These are phyloP conservation scores for Saitozyma sp. DNA, from an alignment of 768 basidiomycete genomes.

Conservation along the genomic window DNA sequence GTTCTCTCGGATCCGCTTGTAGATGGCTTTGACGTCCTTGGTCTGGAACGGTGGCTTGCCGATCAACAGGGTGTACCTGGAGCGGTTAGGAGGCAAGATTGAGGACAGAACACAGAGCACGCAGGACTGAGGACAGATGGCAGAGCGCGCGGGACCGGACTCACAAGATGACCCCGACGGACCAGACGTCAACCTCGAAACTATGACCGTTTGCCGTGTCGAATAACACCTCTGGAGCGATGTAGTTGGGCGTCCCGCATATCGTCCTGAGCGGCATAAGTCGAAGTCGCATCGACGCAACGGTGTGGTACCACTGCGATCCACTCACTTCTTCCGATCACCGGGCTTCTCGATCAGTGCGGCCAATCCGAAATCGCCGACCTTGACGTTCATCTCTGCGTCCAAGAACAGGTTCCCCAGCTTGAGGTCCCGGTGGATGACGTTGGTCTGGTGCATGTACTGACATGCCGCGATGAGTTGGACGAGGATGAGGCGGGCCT, in stretches of 20 bases:
- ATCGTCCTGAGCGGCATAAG: conserved; percentile 65
- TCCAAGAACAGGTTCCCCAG: conserved; percentile 94
- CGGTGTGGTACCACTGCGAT: background rate
- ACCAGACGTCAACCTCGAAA: conserved; percentile 99
- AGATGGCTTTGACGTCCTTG: conserved; percentile 94
- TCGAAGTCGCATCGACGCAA: background rate
- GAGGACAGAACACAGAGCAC: background rate
- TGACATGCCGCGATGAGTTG: conserved; percentile 94
- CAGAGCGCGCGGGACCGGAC: conserved; percentile 13
- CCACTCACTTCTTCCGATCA: conserved; percentile 79
- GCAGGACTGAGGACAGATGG: conserved; percentile 15
- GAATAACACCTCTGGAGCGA: conserved; percentile 87
- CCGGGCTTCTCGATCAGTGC: conserved; percentile 95
- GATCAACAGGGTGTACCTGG: conserved; percentile 79
- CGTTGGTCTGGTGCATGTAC: conserved; percentile 95
- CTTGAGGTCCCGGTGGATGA: conserved; percentile 97
- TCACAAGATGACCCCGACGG: conserved; percentile 85
- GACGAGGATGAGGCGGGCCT: conserved; percentile 86
- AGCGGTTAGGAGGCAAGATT: background rate
- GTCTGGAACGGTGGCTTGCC: conserved; percentile 99
- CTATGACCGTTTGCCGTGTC: conserved; percentile 91
- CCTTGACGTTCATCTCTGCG: conserved; percentile 86
- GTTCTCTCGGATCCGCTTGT: conserved; percentile 93
- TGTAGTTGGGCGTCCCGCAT: conserved; percentile 98
- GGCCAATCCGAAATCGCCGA: conserved; percentile 95